Percentiles rank a stretch among this genome's conserved stretches.
phyloP scores from a whole-genome alignment of 371 early-diverging fungal genomes.

The Lichtheimia corymbifera region DNA sequence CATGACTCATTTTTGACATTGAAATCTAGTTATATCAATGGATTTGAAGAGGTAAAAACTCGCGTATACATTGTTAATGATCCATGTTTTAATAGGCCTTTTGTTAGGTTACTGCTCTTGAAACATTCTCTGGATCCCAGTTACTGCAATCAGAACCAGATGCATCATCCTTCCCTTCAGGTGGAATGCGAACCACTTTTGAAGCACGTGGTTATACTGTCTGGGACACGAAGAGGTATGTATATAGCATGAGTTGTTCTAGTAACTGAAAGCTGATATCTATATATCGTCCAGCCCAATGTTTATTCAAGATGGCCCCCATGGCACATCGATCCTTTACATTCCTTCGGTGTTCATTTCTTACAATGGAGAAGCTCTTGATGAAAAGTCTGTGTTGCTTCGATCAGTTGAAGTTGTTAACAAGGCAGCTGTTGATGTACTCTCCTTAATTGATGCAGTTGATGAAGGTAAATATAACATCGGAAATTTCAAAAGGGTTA shows the following conservation, averaged over 20 bases:
- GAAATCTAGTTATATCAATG: constrained; percentile 70
- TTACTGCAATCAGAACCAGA: constrained; percentile 98
- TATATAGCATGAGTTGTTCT: too few species aligned
- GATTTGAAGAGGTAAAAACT: constrained; percentile 73
- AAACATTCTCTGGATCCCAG: constrained; percentile 94
- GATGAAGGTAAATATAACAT: constrained; percentile 40
- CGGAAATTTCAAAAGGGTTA: background rate
- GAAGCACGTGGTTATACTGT: constrained; percentile 99
- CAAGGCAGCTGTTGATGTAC: constrained; percentile 76
- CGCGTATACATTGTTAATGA: background rate
- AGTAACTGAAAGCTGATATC: background rate
- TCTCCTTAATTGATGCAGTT: constrained; percentile 69
- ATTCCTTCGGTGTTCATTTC: constrained; percentile 98
- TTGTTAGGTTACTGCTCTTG: constrained; percentile 75
- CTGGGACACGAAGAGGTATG: constrained; percentile 89
- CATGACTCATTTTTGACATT: constrained; percentile 96
- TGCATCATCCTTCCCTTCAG: constrained; percentile 98
- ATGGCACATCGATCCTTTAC: constrained; percentile 89
- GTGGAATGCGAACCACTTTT: constrained; percentile 97
- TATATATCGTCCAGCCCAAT: constrained; percentile 70
- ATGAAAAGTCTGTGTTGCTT: constrained; percentile 96
- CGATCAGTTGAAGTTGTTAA: constrained; percentile 87
- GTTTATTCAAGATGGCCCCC: constrained; percentile 93
- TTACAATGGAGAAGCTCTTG: constrained; percentile 98
- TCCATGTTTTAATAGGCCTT: background rate